Evolutionary conservation across 2,329 filamentous ascomycete genomes (phyloP), one percentile per base, ranked within the genome.

Genomic region (Fusarium dimerum): DNA sequence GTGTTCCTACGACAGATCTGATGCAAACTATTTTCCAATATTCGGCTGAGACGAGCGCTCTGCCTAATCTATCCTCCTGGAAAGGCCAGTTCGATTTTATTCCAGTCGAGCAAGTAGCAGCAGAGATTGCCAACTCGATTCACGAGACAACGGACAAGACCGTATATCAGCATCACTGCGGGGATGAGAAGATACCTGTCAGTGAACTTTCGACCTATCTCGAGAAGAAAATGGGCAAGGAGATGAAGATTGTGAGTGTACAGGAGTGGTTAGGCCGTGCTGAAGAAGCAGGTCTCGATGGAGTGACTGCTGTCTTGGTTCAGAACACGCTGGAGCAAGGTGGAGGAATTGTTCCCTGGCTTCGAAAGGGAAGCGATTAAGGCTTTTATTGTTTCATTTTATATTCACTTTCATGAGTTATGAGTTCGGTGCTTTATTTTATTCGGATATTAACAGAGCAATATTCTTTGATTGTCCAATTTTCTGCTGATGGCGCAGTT

Each of bases 1-100:
- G 46, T 43, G 43, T 11, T 7, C 43, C 47, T 6, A 18, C 34
- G 2, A 20, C 15, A 1, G 48, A 53, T 32, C 30, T 53, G 1
- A 46, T 53, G 51, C 47, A 50, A 13, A 53, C 46, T 16, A 46
- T 53, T 9, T 50, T 53, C 30, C 30, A 29, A 1, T 53, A 43
- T 26, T 51, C 47, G 10, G 7, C 20, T 5, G n/a, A 46, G 39
- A 46, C n/a, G 12, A 13, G 8, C 0, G 38, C 43, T 9, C 20
- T 53, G 3, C 47, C 51, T 5, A 32, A 64, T 54, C 30, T 49
- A n/a, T 1, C 38, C 6, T 29, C 16, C 6, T 50, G 42, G 47
- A 46, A 18, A 13, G 51, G 51, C 10, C 42, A 30, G 13, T 52
- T 52, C 10, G 47, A 50, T 20, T 50, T 52, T 29, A 41, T 52